Base-by-base conservation (phyloP, 805 yeast species). In the Wickerhamiella slavikovae region DNA sequence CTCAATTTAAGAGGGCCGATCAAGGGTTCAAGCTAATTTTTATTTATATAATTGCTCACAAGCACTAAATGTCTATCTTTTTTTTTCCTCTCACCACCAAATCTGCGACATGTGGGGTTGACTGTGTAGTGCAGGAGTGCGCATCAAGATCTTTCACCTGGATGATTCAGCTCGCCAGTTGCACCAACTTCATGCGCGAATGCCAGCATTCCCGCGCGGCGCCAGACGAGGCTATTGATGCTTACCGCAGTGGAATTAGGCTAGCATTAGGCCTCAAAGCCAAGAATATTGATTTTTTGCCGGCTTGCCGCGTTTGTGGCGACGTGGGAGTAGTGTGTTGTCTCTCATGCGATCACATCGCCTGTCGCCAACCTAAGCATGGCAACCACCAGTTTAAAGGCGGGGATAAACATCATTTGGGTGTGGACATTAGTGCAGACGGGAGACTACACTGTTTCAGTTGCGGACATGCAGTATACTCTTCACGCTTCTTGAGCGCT, bases 401-500 rank as follows among this genome's bases (percentile, higher is more conserved):
- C n/a, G n/a, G n/a, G n/a, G 4, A 21, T 9, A 35, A 28, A 17
- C 79, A 71, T 49, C 47, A 58, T 2, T 61, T 70, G 47, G 79
- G 73, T 15, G 71, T 79, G 22, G 82, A 75, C 48, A 58, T 47
- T 14, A 36, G 80, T 3, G 55, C 62, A 68, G 29, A 83, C 83
- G 2, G 60, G 71, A 27, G 45, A 35, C 17, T 27, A 27, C 7
- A 49, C 83, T 25, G 73, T 67, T 44, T 85, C 96, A 49, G 75
- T 76, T 49, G 67, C 62, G 47, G 85, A 96, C 51, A 66, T 11
- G 71, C 72, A 40, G 74, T 72, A 43, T 66, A 77, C 16, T 64
- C 71, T 35, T 75, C 75, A 40, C 59, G 64, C 3, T 53, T 54
- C 27, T 49, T 76, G 22, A 78, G 74, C 35, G 45, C 47, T n/a